Conservation (phyloP, 345 rosid genomes). For the Citrus medica region DNA sequence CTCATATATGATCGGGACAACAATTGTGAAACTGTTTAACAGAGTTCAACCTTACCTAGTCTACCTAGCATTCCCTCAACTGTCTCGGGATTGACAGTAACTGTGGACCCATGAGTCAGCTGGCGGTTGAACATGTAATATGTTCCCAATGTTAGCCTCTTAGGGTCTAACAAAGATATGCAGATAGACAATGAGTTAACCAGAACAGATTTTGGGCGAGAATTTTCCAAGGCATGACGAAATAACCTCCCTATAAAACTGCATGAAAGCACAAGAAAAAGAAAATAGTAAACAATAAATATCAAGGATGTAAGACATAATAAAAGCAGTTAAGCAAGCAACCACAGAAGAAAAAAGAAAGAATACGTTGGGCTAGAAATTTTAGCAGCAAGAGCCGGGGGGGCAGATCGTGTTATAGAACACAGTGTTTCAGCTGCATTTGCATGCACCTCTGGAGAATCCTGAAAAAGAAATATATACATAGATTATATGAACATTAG, state of each 20-base stretch:
- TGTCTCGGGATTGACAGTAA: slow-evolving; percentile 59
- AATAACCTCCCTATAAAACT: slow-evolving; percentile 85
- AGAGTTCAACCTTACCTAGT: slow-evolving; percentile 49
- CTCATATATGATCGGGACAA: too few species aligned
- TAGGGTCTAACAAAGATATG: slow-evolving; percentile 90
- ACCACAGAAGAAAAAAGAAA: slow-evolving; percentile 17
- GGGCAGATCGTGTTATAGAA: slow-evolving; percentile 78
- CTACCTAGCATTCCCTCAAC: slow-evolving; percentile 89
- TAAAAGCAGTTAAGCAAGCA: slow-evolving; percentile 1
- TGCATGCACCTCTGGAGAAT: slow-evolving; percentile 89
- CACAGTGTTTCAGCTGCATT: slow-evolving; percentile 92
- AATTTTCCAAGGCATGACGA: slow-evolving; percentile 76
- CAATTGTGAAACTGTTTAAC: not conserved
- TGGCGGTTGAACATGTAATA: slow-evolving; percentile 67
- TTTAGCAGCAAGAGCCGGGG: slow-evolving; percentile 78
- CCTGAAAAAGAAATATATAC: slow-evolving; percentile 36
- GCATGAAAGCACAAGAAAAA: slow-evolving; percentile 20
- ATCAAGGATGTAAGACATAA: not conserved
- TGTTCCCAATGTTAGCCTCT: slow-evolving; percentile 60
- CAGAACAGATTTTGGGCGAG: slow-evolving; percentile 83
- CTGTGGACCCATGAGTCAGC: slow-evolving; percentile 51
- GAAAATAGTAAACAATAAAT: not conserved
- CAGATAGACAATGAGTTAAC: slow-evolving; percentile 84
- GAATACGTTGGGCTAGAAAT: slow-evolving; percentile 70
- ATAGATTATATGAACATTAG: not conserved